These are phyloP conservation scores for Physcia stellaris DNA, from an alignment of 495 filamentous ascomycete species.

Conservation along the genomic window DNA sequence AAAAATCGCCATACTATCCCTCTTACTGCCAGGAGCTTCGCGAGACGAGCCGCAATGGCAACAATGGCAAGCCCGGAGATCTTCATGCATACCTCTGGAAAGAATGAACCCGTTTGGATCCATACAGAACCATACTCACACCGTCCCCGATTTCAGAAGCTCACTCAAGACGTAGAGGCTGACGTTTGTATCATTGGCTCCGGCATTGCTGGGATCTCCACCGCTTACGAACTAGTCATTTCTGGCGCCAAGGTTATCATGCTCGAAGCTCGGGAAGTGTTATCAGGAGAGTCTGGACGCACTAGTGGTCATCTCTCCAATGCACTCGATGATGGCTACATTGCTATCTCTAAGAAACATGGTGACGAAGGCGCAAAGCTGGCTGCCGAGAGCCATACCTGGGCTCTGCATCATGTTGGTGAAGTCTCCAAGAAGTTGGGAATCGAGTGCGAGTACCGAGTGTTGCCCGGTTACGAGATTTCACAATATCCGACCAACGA, in stretches of 20 bases:
- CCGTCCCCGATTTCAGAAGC: slow-evolving; percentile 29
- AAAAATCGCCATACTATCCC: too few relatives aligned
- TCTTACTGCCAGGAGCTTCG: too few relatives aligned
- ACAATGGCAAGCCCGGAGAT: slow-evolving; percentile 15
- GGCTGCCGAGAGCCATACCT: slow-evolving; percentile 41
- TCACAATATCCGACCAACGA: slow-evolving; percentile 23
- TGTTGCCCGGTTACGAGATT: slow-evolving; percentile 31
- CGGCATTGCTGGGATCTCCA: slow-evolving; percentile 40
- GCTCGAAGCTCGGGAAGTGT: slow-evolving; percentile 38
- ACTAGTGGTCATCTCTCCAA: slow-evolving; percentile 42
- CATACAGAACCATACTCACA: slow-evolving; percentile 34
- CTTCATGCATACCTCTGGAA: slow-evolving; percentile 34
- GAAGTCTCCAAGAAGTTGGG: slow-evolving; percentile 31
- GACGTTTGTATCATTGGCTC: slow-evolving; percentile 40
- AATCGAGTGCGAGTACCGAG: slow-evolving; percentile 43
- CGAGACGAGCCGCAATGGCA: background rate
- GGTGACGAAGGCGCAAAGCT: slow-evolving; percentile 30
- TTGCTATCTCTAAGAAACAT: slow-evolving; percentile 36
- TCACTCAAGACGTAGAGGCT: slow-evolving; percentile 21
- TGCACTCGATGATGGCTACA: slow-evolving; percentile 37
- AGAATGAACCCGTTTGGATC: slow-evolving; percentile 37
- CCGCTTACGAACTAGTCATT: slow-evolving; percentile 39
- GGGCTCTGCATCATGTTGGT: slow-evolving; percentile 35
- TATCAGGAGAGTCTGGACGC: slow-evolving; percentile 39
- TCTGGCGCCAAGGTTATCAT: slow-evolving; percentile 35